These are phyloP conservation scores for Aphanomyces invadans DNA, from an alignment of 352 stramenopile species.

Conservation along the genomic window DNA sequence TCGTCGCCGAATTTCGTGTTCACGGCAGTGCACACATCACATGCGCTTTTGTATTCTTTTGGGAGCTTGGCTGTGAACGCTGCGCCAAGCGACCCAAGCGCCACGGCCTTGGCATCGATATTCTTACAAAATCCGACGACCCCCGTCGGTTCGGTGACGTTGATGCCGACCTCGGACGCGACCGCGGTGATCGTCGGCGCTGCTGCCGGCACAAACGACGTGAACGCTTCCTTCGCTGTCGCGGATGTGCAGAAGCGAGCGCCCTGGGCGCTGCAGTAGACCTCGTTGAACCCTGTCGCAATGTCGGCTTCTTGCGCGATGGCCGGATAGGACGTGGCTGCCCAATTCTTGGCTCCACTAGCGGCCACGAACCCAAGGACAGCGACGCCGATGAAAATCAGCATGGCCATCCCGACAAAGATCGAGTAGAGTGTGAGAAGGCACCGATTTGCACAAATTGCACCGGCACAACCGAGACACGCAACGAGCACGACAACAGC, in stretches of 20 bases:
- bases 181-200: constrained; percentile 26
- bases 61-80: constrained; percentile 14
- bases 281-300: constrained; percentile 55
- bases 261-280: constrained; percentile 69
- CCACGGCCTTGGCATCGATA: constrained; percentile 31
- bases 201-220: constrained; percentile 46
- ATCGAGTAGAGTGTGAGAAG: constrained; percentile 61
- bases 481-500: constrained; percentile 57
- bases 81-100: constrained; percentile 38
- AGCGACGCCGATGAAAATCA: constrained; percentile 56
- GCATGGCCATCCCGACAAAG: constrained; percentile 49
- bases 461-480: constrained; percentile 60
- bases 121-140: constrained; percentile 52
- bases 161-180: constrained; percentile 29
- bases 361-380: constrained; percentile 35
- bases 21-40: constrained; percentile 42
- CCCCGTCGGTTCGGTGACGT: constrained; percentile 50
- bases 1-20: constrained; percentile 36
- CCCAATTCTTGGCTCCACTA: constrained; percentile 40
- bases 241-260: constrained; percentile 61
- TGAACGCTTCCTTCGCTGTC: constrained; percentile 40
- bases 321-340: constrained; percentile 42
- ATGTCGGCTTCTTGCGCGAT: constrained; percentile 37
- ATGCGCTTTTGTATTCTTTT: constrained; percentile 29
- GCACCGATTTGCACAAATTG: constrained; percentile 55